These are phyloP conservation scores for Stagonosporopsis rhizophila DNA, from an alignment of 2,329 filamentous ascomycete genomes.

Conservation along the genomic window DNA sequence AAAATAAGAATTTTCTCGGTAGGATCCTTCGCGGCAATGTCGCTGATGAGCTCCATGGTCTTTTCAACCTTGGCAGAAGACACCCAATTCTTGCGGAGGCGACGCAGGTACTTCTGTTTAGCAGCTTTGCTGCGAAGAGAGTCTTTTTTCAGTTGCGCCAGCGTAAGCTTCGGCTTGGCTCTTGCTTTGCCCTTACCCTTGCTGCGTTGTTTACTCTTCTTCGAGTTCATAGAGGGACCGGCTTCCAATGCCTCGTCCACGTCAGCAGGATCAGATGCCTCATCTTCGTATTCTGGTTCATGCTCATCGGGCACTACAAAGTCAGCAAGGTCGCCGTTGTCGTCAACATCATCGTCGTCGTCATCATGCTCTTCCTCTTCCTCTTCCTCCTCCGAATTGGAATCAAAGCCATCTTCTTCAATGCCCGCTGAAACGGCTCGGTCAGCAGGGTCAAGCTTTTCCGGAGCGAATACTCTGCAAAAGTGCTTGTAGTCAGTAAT, in stretches of 20 bases:
- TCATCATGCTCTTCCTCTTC: slow-evolving; percentile 46
- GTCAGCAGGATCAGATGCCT: slow-evolving; percentile 1
- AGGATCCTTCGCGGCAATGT: slow-evolving; percentile 56
- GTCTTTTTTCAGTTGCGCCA: slow-evolving; percentile 72
- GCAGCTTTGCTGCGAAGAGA: slow-evolving; percentile 69
- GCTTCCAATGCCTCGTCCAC: slow-evolving; percentile 19
- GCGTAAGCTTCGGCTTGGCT: slow-evolving; percentile 53
- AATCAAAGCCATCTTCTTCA: slow-evolving; percentile 32
- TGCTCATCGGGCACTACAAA: slow-evolving; percentile 64
- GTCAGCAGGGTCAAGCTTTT: slow-evolving; percentile 50
- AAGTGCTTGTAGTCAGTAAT: slow-evolving; percentile 79
- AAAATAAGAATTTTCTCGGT: slow-evolving; percentile 83
- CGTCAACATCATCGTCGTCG: slow-evolving; percentile 49
- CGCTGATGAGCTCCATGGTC: slow-evolving; percentile 68
- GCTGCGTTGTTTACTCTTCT: slow-evolving; percentile 36
- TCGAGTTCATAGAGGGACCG: slow-evolving; percentile 44
- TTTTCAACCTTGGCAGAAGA: slow-evolving; percentile 78
- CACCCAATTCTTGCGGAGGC: slow-evolving; percentile 72
- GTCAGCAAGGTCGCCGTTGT: slow-evolving; percentile 52
- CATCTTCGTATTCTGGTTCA: slow-evolving; percentile 24
- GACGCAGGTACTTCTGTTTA: slow-evolving; percentile 72
- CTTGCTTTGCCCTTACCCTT: slow-evolving; percentile 56
- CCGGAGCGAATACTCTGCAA: slow-evolving; percentile 72
- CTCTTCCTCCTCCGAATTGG: slow-evolving; percentile 47
- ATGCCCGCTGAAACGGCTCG: slow-evolving; percentile 23